Base-by-base conservation (phyloP, 768 basidiomycete species). In the Exsudoporus frostii region DNA sequence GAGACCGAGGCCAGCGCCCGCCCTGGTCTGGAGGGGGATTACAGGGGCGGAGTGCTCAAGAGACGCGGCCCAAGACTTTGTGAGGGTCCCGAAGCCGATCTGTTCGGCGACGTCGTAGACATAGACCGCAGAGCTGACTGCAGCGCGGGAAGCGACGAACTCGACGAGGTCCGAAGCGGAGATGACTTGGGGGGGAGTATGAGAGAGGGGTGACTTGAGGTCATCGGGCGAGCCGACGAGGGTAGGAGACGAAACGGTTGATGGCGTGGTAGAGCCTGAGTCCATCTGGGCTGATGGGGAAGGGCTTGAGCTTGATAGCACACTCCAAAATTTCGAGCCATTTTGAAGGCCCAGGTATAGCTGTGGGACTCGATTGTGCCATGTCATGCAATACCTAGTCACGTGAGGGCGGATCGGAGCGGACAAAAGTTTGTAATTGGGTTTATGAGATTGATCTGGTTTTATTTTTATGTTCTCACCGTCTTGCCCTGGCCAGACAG, bases 91-190 rank as follows among this genome's bases (percentile, higher is more conserved):
- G 63, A 93, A 88, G 32, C 91, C 91, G n/a, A 79, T 79, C 64
- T 92, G 88, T 59, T 88, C 85, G 19, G 92, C 90, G 50, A 92
- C 77, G 61, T 93, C 91, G 63, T 90, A 93, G 39, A 91, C 69
- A 66, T 91, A 90, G 52, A 93, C 81, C 17, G 81, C 72, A 19
- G 88, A 88, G 68, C 79, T 88, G 25, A 76, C 67, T 8, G 71
- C 67, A 2, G 73, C 56, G 37, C 78, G 79, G 9, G 86, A 86
- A 7, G 88, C 76, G 36, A 90, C 70, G 54, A 77, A 82, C 72
- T 93, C 90, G 47, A 92, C 73, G 52, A 84, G 64, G 20, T 79
- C 78, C 17, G 86, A 88, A 17, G 87, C 82, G 5, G 81, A 76
- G 30, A 17, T 46, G 48, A 51, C 47, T 9, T 52, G 61, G 1